These are phyloP conservation scores for Fusarium brachygibbosum DNA, from an alignment of 2,329 filamentous ascomycete species.

Conservation along the genomic window DNA sequence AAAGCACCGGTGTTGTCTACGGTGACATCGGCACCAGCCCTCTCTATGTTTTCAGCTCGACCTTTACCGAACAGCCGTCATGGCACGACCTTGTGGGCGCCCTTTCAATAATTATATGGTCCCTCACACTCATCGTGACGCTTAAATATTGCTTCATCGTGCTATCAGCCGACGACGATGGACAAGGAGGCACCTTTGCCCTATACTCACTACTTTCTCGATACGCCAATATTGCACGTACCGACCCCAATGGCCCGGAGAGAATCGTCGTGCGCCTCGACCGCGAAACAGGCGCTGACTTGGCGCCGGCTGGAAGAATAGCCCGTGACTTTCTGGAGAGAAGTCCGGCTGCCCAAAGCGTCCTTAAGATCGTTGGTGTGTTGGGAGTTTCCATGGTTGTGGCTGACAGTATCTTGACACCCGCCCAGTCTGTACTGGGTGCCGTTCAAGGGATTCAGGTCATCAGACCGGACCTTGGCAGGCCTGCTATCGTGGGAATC, in stretches of 20 bases:
- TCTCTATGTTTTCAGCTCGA: slow-evolving; percentile 80
- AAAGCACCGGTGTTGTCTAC: slow-evolving; percentile 76
- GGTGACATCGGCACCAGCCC: slow-evolving; percentile 76
- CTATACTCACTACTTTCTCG: slow-evolving; percentile 74
- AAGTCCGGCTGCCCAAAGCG: slow-evolving; percentile 63
- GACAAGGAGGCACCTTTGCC: slow-evolving; percentile 78
- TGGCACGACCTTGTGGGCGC: slow-evolving; percentile 73
- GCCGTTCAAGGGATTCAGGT: slow-evolving; percentile 75
- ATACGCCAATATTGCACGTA: slow-evolving; percentile 70
- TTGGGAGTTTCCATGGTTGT: slow-evolving; percentile 78
- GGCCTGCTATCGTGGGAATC: slow-evolving; percentile 71
- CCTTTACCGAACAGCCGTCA: slow-evolving; percentile 68
- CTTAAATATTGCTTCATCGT: slow-evolving; percentile 78
- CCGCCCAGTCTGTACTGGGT: slow-evolving; percentile 77
- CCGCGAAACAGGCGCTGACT: slow-evolving; percentile 68
- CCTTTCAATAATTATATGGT: slow-evolving; percentile 78
- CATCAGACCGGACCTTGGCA: slow-evolving; percentile 67
- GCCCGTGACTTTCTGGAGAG: slow-evolving; percentile 71
- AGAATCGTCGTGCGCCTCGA: slow-evolving; percentile 70
- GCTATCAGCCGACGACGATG: slow-evolving; percentile 76
- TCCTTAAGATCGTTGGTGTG: slow-evolving; percentile 73
- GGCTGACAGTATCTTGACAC: slow-evolving; percentile 74
- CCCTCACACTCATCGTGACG: slow-evolving; percentile 76
- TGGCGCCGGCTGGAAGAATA: slow-evolving; percentile 64
- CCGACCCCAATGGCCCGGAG: slow-evolving; percentile 66